Base-by-base conservation (phyloP, 129 eudicot species). In the Flaveria linearis region DNA sequence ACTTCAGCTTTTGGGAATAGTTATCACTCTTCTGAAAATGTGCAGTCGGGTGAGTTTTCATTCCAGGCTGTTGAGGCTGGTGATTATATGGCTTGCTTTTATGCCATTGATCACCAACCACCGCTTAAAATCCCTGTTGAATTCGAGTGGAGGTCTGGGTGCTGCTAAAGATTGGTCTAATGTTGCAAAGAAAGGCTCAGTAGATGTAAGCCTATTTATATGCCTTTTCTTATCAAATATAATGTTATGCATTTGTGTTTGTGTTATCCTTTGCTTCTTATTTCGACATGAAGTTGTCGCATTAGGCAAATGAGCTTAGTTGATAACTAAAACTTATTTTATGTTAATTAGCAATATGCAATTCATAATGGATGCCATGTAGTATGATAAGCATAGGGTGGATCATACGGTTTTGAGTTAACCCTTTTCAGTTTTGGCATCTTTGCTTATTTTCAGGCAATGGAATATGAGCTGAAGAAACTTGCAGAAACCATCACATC, bases 111-210 rank as follows among this genome's bases (percentile, higher is more conserved):
- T 65, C 91, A 87, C 75, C 85, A 76, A 2, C 96, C 97, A 3
- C 58, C 86, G 0, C 72, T 76, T 0, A 86, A 88, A 16, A 15
- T 89, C 43, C 87, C 94, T 7, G 64, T 92, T 74, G 98, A 92
- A 42, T 90, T 92, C 47, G 94, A 88, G 68, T 92, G 96, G 96
- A 88, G 86, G 69, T 82, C 98, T 1, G 96, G 98, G 90, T 49
- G 96, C 94, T 56, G 87, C 98, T 47, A 92, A 92, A 87, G 96
- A 89, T 80, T 92, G 96, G 98, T 61, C 85, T 47, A 89, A 68
- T 69, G 96, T 90, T 47, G 96, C 93, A 56, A 92, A 90, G 68
- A 92, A 88, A 79, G 93, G 91, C 49, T 87, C 96, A 4, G 85
- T 92, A 72, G 98, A 92, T 69, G 96, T 92, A 83, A 89, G 87